Evolutionary conservation across 2,329 filamentous ascomycete genomes (phyloP).

Genomic region (Penicillium oxalicum): DNA sequence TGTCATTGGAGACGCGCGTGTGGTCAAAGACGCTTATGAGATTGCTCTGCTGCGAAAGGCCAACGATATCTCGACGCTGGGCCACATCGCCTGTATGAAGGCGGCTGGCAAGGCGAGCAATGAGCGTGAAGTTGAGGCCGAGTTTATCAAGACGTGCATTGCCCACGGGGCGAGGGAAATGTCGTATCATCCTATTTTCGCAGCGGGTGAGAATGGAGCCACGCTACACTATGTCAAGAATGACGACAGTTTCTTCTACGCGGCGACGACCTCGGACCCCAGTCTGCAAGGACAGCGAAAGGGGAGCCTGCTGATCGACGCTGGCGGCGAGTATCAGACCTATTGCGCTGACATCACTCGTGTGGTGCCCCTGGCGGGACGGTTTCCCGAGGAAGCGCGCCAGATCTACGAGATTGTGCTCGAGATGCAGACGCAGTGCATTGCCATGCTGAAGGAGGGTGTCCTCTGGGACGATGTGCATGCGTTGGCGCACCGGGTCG

Average conservation of each 20-base stretch:
- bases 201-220: slow-evolving; percentile 72
- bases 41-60: slow-evolving; percentile 74
- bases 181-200: slow-evolving; percentile 85
- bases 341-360: slow-evolving; percentile 90
- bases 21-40: slow-evolving; percentile 82
- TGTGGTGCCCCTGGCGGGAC: slow-evolving; percentile 71
- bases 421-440: slow-evolving; percentile 72
- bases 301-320: slow-evolving; percentile 76
- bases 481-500: slow-evolving; percentile 64
- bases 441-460: slow-evolving; percentile 62
- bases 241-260: slow-evolving; percentile 60
- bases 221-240: slow-evolving; percentile 85
- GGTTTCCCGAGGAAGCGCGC: slow-evolving; percentile 62
- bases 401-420: slow-evolving; percentile 73
- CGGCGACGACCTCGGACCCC: too few relatives aligned
- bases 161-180: slow-evolving; percentile 67
- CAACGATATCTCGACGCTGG: slow-evolving; percentile 70
- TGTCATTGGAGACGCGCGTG: slow-evolving; percentile 73
- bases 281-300: slow-evolving; percentile 35
- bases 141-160: slow-evolving; percentile 68
- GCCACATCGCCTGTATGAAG: slow-evolving; percentile 67
- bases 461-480: slow-evolving; percentile 67
- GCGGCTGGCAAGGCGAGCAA: slow-evolving; percentile 59
- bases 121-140: slow-evolving; percentile 77
- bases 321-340: slow-evolving; percentile 74